These are phyloP conservation scores for Clarireedia paspali DNA, from an alignment of 2,329 filamentous ascomycete genomes.

Conservation along the genomic window DNA sequence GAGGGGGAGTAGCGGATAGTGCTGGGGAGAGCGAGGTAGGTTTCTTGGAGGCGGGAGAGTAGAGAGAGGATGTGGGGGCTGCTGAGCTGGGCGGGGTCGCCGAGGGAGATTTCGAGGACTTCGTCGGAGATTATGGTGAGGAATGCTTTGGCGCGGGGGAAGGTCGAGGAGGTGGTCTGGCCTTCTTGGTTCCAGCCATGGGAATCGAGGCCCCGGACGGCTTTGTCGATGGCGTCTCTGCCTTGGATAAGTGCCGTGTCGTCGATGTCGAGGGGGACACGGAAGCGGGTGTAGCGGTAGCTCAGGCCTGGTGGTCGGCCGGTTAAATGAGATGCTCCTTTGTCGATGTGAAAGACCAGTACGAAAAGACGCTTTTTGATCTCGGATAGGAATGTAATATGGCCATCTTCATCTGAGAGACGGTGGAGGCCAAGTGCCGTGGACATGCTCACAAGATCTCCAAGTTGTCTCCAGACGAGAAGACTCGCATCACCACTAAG, in stretches of 20 bases:
- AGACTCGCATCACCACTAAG: slow-evolving; percentile 35
- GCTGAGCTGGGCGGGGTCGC: slow-evolving; percentile 17
- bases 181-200: slow-evolving; percentile 46
- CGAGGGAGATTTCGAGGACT: slow-evolving; percentile 46
- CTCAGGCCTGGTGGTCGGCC: slow-evolving; percentile 47
- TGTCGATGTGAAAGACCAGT: slow-evolving; percentile 39
- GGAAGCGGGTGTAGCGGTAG: slow-evolving; percentile 45
- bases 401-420: slow-evolving; percentile 14
- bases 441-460: slow-evolving; percentile 30
- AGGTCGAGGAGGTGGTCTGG: slow-evolving; percentile 36
- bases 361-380: slow-evolving; percentile 31
- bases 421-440: slow-evolving; percentile 26
- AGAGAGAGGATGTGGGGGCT: slow-evolving; percentile 19
- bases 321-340: slow-evolving; percentile 42
- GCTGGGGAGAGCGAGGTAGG: slow-evolving; percentile 31
- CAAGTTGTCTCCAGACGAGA: slow-evolving; percentile 32
- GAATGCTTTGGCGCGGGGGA: slow-evolving; percentile 38
- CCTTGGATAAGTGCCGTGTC: slow-evolving; percentile 42
- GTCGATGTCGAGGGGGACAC: slow-evolving; percentile 45
- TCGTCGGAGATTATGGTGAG: slow-evolving; percentile 48
- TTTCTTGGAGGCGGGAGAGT: slow-evolving; percentile 23
- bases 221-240: slow-evolving; percentile 32
- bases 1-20: slow-evolving; percentile 32
- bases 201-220: slow-evolving; percentile 35
- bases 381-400: slow-evolving; percentile 30